These are phyloP conservation scores for Candida incommunis DNA, from an alignment of 805 yeast species.

Conservation along the genomic window DNA sequence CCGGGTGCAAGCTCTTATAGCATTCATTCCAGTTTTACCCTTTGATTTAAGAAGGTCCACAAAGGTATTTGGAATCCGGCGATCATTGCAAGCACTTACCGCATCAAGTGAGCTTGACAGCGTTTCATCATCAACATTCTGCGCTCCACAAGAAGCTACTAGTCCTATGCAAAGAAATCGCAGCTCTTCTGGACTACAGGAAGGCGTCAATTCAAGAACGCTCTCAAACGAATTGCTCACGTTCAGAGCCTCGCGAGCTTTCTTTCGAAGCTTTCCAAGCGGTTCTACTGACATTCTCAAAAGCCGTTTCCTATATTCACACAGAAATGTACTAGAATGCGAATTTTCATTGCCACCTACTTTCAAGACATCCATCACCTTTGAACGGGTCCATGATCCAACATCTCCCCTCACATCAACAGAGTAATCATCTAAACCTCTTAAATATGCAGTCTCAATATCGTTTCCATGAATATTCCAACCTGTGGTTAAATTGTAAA, in stretches of 20 bases:
- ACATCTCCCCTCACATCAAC: constrained; percentile 78
- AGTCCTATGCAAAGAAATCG: neutral
- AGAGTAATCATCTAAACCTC: constrained; percentile 60
- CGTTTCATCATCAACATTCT: neutral
- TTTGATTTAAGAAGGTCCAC: neutral
- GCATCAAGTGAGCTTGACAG: neutral
- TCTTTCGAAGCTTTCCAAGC: neutral
- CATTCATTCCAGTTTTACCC: neutral
- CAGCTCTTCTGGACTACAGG: neutral
- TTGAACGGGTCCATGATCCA: constrained; percentile 42
- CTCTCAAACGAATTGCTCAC: neutral
- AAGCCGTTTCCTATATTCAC: neutral
- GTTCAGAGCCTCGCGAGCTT: neutral
- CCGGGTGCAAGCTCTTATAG: neutral
- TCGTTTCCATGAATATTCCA: neutral
- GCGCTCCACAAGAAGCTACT: neutral
- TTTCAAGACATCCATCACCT: neutral
- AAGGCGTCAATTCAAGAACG: neutral
- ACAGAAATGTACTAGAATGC: neutral
- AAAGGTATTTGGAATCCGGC: neutral
- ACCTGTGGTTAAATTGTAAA: neutral
- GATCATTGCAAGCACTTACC: neutral
- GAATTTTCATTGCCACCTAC: neutral
- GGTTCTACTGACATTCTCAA: neutral
- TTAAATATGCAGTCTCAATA: neutral